Conservation (phyloP, 805 yeast genomes). For the Saccharomycopsis javanensis region DNA sequence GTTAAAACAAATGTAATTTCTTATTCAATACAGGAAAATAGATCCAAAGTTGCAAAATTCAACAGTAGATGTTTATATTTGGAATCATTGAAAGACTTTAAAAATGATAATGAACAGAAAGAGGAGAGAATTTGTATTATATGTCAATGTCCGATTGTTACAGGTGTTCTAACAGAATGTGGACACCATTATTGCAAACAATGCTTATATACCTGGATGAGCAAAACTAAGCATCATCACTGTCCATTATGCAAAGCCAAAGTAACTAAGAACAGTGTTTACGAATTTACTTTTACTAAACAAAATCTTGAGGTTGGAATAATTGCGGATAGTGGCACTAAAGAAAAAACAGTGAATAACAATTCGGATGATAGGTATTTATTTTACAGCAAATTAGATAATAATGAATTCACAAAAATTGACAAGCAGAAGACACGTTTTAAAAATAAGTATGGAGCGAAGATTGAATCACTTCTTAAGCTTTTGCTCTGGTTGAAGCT, state of each 20-base stretch:
- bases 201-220: constrained; percentile 71
- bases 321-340: constrained; percentile 24
- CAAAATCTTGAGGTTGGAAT: constrained; percentile 41
- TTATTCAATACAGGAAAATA: constrained; percentile 19
- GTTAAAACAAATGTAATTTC: constrained; percentile 15
- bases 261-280: constrained; percentile 43
- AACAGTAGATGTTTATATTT: constrained; percentile 41
- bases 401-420: constrained; percentile 35
- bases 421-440: constrained; percentile 29
- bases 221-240: constrained; percentile 28
- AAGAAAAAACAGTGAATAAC: constrained; percentile 2
- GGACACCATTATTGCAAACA: constrained; percentile 86
- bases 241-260: constrained; percentile 79
- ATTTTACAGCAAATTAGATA: constrained; percentile 31
- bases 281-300: constrained; percentile 56
- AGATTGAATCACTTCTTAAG: constrained; percentile 72
- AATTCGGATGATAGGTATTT: constrained; percentile 14
- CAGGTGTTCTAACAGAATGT: constrained; percentile 79
- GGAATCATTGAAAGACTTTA: constrained; percentile 30
- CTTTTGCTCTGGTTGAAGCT: constrained; percentile 56
- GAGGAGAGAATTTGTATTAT: constrained; percentile 58
- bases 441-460: constrained; percentile 62
- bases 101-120: constrained; percentile 25
- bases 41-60: constrained; percentile 23
- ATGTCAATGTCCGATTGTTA: constrained; percentile 58